These are phyloP conservation scores for Leptographium galeiforme DNA, from an alignment of 2,329 filamentous ascomycete species.

Conservation along the genomic window DNA sequence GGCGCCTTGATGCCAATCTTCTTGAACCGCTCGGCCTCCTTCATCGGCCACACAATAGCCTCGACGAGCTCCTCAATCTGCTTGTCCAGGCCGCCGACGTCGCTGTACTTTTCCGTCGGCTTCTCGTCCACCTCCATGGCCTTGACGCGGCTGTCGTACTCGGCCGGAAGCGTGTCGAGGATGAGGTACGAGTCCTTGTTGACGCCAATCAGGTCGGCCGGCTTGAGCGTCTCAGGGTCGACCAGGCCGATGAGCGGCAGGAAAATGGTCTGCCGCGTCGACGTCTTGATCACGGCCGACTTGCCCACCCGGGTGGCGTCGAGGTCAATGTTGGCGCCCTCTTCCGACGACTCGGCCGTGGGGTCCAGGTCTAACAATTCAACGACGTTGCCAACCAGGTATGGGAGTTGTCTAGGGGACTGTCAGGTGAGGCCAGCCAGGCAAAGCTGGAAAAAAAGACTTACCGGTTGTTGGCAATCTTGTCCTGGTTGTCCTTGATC, in stretches of 20 bases:
- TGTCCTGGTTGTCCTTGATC: constrained; percentile 97
- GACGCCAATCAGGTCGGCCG: constrained; percentile 90
- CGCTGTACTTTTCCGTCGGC: constrained; percentile 96
- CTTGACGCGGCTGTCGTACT: constrained; percentile 98
- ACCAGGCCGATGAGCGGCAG: constrained; percentile 92
- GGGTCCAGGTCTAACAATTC: constrained; percentile 95
- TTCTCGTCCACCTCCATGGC: constrained; percentile 99
- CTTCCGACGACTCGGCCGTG: constrained; percentile 87
- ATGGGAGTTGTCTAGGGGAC: constrained; percentile 76
- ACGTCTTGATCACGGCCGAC: constrained; percentile 98
- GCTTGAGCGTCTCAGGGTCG: constrained; percentile 88
- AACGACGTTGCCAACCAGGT: constrained; percentile 96
- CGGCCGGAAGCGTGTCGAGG: constrained; percentile 87
- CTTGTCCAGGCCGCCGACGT: constrained; percentile 95
- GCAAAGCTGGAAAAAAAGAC: constrained; percentile 4
- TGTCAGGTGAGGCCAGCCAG: neutral
- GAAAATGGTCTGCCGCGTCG: constrained; percentile 96
- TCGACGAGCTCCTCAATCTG: constrained; percentile 98
- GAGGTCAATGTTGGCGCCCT: constrained; percentile 96
- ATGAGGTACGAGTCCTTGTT: constrained; percentile 99
- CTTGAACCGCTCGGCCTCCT: constrained; percentile 97
- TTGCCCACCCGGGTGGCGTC: constrained; percentile 95
- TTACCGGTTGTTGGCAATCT: constrained; percentile 97
- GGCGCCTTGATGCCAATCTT: constrained; percentile 99
- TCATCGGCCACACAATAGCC: constrained; percentile 99